Evolutionary conservation across 495 filamentous ascomycete genomes (phyloP).

Genomic region (Pseudoneurospora amorphoporcata): DNA sequence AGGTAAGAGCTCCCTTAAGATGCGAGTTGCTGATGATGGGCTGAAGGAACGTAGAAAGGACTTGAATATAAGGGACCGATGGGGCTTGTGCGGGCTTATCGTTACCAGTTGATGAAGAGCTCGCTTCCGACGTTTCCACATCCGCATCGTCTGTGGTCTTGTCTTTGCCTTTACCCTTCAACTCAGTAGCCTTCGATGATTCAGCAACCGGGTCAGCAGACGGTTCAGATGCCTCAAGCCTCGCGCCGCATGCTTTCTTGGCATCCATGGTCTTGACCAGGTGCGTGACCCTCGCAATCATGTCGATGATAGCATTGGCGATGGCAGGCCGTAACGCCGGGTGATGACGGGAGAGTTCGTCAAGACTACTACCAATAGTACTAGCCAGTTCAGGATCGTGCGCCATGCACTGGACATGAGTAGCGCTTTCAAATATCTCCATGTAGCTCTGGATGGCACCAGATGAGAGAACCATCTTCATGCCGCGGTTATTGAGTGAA

Average conservation of each 20-base stretch:
- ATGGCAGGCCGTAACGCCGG: constrained; percentile 70
- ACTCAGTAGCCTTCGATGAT: constrained; percentile 1
- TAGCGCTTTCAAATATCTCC: constrained; percentile 86
- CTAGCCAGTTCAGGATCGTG: constrained; percentile 55
- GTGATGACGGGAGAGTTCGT: constrained; percentile 91
- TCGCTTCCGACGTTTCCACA: constrained; percentile 48
- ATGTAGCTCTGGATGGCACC: constrained; percentile 76
- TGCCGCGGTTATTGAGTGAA: constrained; percentile 78
- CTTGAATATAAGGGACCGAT: constrained; percentile 54
- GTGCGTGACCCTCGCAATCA: constrained; percentile 67
- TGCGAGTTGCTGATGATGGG: constrained; percentile 67
- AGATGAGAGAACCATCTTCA: constrained; percentile 80
- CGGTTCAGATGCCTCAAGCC: constrained; percentile 53
- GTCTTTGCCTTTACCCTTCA: constrained; percentile 26
- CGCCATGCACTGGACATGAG: constrained; percentile 74
- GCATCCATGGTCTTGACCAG: constrained; percentile 59
- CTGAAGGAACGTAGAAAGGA: constrained; percentile 62
- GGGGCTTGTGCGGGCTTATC: background rate
- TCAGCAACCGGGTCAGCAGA: constrained; percentile 37
- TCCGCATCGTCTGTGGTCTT: constrained; percentile 37
- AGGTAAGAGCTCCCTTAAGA: constrained; percentile 66
- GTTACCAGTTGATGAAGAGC: constrained; percentile 10
- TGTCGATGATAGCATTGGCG: constrained; percentile 67
- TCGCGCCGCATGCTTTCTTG: constrained; percentile 62
- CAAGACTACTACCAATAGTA: constrained; percentile 71